Conservation (phyloP, 2,329 filamentous ascomycete genomes). For the Diaporthe batatas region DNA sequence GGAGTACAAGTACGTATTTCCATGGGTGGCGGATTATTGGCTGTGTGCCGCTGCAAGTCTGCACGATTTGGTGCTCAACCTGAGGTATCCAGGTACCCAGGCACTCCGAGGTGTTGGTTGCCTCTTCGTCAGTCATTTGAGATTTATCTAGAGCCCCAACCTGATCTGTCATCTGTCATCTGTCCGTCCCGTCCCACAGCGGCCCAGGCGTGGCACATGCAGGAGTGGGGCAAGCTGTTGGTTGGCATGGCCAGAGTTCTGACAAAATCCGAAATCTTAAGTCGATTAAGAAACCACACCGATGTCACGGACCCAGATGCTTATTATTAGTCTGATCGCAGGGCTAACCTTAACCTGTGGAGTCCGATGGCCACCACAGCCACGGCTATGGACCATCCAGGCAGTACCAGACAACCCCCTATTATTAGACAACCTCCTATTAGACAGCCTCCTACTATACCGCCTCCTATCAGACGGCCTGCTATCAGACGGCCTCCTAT, state of each 20-base stretch:
- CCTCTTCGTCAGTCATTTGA: not conserved
- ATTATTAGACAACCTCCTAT: too few species aligned
- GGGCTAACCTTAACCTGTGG: not conserved
- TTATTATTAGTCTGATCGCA: not conserved
- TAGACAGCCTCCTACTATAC: too few species aligned
- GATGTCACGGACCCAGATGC: not conserved
- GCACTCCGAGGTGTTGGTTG: not conserved
- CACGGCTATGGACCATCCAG: too few species aligned
- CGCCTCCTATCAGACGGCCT: too few species aligned
- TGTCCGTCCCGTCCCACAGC: not conserved
- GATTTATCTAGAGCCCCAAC: not conserved
- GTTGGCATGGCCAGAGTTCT: not conserved
- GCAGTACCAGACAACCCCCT: too few species aligned
- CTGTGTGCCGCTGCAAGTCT: not conserved
- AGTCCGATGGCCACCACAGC: too few species aligned
- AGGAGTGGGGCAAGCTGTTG: not conserved
- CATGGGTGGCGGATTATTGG: not conserved
- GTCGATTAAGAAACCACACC: not conserved
- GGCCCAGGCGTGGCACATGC: not conserved
- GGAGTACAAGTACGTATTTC: not conserved
- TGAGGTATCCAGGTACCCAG: not conserved
- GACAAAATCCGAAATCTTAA: slow-evolving; percentile 14
- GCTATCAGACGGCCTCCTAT: too few species aligned
- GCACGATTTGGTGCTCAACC: not conserved
- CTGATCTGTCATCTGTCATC: not conserved